These are phyloP conservation scores for Pseudocercospora macadamiae DNA, from an alignment of 2,329 filamentous ascomycete genomes.

Conservation along the genomic window DNA sequence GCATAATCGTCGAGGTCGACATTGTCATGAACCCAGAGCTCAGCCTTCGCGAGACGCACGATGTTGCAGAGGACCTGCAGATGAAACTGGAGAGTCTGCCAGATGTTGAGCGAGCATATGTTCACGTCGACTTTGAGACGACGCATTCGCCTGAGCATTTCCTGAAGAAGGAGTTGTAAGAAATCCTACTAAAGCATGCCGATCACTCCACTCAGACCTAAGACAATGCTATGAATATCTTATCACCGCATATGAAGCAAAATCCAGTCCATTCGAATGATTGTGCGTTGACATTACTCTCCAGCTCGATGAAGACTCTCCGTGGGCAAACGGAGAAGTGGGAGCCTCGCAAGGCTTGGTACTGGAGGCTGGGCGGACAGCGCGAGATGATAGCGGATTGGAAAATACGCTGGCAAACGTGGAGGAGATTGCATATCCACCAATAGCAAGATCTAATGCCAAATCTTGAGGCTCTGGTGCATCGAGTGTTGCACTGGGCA, in stretches of 20 bases:
- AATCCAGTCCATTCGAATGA: background rate
- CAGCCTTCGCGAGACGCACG: conserved; percentile 78
- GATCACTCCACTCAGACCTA: background rate
- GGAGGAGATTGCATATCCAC: too few species aligned
- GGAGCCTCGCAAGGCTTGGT: background rate
- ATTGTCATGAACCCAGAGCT: conserved; percentile 84
- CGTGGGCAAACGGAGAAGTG: background rate
- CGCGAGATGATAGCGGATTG: background rate
- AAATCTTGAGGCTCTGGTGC: too few species aligned
- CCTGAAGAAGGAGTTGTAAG: conserved; percentile 65
- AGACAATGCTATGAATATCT: background rate
- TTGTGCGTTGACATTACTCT: background rate
- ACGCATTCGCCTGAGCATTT: conserved; percentile 89
- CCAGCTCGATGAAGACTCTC: conserved; percentile 1
- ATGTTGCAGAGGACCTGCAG: conserved; percentile 91
- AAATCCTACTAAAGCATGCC: background rate
- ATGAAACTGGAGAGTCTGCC: conserved; percentile 91
- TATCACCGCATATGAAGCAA: background rate
- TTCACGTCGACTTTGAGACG: conserved; percentile 97
- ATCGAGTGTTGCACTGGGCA: too few species aligned
- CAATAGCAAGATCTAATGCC: too few species aligned
- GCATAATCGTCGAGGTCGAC: conserved; percentile 93
- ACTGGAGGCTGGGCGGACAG: background rate
- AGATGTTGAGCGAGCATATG: conserved; percentile 89
- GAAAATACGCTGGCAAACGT: background rate